Evolutionary conservation across 208 protist species (phyloP).

Genomic region (Herpetomonas tarakana): DNA sequence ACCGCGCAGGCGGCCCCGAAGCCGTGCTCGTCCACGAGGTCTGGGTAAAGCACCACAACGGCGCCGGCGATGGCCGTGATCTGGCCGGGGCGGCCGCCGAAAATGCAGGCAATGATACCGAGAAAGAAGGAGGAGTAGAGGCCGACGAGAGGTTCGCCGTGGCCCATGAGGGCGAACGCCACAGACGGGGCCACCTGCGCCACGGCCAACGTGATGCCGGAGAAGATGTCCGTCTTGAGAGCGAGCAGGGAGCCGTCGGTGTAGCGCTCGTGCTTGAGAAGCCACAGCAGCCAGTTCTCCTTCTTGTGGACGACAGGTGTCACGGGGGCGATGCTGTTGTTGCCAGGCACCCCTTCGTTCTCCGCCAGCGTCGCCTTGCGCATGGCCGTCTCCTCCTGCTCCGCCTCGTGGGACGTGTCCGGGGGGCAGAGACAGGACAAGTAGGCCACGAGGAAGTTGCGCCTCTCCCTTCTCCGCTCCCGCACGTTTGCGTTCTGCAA

Average conservation of each 20-base stretch:
- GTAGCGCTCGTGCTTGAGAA: slow-evolving; percentile 36
- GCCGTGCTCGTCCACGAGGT: slow-evolving; percentile 42
- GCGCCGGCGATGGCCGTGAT: slow-evolving; percentile 54
- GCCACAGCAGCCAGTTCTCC: slow-evolving; percentile 22
- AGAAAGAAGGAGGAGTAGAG: slow-evolving; percentile 58
- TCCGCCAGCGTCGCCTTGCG: background rate
- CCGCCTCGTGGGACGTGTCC: slow-evolving; percentile 13
- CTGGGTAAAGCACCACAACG: slow-evolving; percentile 50
- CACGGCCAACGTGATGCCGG: slow-evolving; percentile 43
- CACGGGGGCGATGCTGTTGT: background rate
- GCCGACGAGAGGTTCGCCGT: slow-evolving; percentile 36
- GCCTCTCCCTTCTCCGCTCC: slow-evolving; percentile 4
- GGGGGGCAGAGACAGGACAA: slow-evolving; percentile 30
- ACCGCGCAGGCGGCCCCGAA: slow-evolving; percentile 38
- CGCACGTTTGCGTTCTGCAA: slow-evolving; percentile 2
- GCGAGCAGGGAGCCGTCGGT: slow-evolving; percentile 42
- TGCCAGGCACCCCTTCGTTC: background rate
- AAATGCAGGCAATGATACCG: slow-evolving; percentile 40
- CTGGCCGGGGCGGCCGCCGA: slow-evolving; percentile 47
- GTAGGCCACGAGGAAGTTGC: slow-evolving; percentile 25
- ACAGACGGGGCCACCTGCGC: slow-evolving; percentile 49
- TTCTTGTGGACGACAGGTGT: slow-evolving; percentile 1
- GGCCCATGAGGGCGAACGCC: slow-evolving; percentile 47
- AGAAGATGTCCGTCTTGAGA: slow-evolving; percentile 45
- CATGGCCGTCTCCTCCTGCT: background rate